These are phyloP conservation scores for Claviceps monticola DNA, from an alignment of 2,329 filamentous ascomycete genomes.

Conservation along the genomic window DNA sequence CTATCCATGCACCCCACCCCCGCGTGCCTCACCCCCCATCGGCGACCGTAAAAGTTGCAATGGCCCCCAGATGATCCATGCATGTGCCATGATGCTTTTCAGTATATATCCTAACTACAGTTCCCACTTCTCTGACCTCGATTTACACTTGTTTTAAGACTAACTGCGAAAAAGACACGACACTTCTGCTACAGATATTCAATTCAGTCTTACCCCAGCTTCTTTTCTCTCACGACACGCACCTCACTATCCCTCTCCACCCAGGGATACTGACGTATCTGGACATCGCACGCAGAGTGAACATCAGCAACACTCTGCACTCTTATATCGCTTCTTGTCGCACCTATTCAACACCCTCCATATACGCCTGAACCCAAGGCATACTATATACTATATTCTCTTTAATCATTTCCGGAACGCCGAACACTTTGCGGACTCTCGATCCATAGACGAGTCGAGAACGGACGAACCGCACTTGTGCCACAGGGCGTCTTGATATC, in stretches of 20 bases:
- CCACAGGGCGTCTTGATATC: background rate
- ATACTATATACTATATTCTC: background rate
- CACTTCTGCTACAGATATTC: too few species aligned
- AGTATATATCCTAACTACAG: slow-evolving; percentile 10
- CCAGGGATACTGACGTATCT: too few species aligned
- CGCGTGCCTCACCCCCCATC: background rate
- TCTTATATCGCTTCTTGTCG: background rate
- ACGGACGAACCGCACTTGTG: background rate
- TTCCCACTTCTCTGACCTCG: background rate
- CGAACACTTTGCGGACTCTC: background rate
- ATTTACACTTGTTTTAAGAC: background rate
- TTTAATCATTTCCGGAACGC: background rate
- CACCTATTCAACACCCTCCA: background rate
- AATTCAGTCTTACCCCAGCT: too few species aligned
- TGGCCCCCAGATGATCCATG: slow-evolving; percentile 8
- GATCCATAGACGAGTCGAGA: background rate
- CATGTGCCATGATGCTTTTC: slow-evolving; percentile 12
- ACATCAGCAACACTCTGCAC: too few species aligned
- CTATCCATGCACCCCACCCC: background rate
- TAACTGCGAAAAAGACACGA: too few species aligned
- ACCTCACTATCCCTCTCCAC: too few species aligned
- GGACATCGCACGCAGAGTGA: too few species aligned
- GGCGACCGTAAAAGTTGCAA: background rate
- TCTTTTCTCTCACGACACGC: too few species aligned
- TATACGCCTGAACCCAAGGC: background rate